phyloP scores from a whole-genome alignment of 2,329 filamentous ascomycete species.

The Amauroascus niger region DNA sequence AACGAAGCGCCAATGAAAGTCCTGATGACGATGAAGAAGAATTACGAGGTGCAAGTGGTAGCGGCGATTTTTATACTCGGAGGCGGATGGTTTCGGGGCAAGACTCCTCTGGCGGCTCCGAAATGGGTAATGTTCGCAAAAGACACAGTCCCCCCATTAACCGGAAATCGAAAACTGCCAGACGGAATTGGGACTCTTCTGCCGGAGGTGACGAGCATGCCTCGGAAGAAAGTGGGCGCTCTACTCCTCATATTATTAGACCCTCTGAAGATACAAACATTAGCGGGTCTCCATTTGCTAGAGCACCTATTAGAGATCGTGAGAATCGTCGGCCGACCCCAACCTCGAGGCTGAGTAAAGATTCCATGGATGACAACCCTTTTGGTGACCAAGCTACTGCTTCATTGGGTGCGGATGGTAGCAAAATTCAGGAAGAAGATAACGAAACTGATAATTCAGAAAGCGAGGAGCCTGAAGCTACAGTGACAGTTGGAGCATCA shows the following conservation, averaged over 20 bases:
- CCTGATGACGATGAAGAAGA: background rate
- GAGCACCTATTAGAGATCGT: constrained; percentile 29
- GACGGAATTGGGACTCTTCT: constrained; percentile 24
- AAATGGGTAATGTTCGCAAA: constrained; percentile 21
- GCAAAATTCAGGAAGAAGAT: background rate
- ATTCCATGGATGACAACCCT: background rate
- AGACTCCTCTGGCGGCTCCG: constrained; percentile 12
- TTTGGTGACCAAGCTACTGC: background rate
- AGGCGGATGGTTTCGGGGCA: background rate
- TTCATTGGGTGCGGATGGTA: background rate
- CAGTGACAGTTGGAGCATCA: constrained; percentile 81
- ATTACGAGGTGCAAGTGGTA: background rate
- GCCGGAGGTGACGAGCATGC: constrained; percentile 21
- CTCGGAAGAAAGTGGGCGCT: constrained; percentile 20
- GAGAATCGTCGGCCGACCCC: constrained; percentile 8
- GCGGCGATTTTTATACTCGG: background rate
- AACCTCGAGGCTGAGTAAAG: constrained; percentile 4
- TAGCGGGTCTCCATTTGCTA: constrained; percentile 42
- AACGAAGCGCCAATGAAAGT: background rate
- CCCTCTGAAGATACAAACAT: constrained; percentile 32
- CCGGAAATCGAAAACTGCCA: constrained; percentile 23
- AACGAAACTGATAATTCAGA: background rate
- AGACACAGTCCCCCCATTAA: constrained; percentile 28
- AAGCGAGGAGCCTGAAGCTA: constrained; percentile 29
- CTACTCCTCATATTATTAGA: constrained; percentile 20